Conservation (phyloP, 2,329 filamentous ascomycete species). For the Mycosphaerella arachidis region DNA sequence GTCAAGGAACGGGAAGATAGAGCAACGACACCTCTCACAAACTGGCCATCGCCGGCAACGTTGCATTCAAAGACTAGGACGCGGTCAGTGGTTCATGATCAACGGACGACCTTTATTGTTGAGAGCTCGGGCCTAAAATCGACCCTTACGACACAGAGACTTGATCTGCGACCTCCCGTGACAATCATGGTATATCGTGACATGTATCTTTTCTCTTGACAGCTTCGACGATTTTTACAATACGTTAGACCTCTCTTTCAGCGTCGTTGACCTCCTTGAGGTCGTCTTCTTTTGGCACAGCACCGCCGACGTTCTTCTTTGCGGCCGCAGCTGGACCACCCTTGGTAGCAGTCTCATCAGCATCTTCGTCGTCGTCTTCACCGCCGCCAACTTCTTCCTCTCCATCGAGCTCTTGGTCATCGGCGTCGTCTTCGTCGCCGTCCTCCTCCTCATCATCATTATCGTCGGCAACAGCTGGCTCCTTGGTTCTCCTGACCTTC, state of each 20-base stretch:
- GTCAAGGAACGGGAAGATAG: background rate
- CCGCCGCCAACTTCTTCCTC: constrained; percentile 29
- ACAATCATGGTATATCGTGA: background rate
- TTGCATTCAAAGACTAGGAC: background rate
- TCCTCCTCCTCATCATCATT: constrained; percentile 15
- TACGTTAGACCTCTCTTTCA: constrained; percentile 17
- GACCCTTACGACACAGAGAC: background rate
- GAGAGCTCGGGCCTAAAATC: background rate
- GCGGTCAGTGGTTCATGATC: background rate
- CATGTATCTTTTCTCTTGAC: background rate
- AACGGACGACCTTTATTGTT: background rate
- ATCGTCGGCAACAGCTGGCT: constrained; percentile 9
- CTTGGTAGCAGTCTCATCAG: constrained; percentile 27
- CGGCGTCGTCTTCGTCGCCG: constrained; percentile 3
- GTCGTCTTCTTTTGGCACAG: constrained; percentile 30
- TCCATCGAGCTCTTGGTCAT: constrained; percentile 25
- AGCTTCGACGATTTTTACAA: background rate
- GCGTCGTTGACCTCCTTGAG: constrained; percentile 20
- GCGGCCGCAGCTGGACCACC: constrained; percentile 29
- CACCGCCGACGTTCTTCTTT: constrained; percentile 26
- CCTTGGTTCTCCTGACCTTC: constrained; percentile 22
- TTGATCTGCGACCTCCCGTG: background rate
- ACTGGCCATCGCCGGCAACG: background rate
- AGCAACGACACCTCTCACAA: too few species aligned
- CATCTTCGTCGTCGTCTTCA: constrained; percentile 31